Evolutionary conservation across 768 basidiomycete genomes (phyloP).

Genomic region (Macrolepiota fuliginosa): DNA sequence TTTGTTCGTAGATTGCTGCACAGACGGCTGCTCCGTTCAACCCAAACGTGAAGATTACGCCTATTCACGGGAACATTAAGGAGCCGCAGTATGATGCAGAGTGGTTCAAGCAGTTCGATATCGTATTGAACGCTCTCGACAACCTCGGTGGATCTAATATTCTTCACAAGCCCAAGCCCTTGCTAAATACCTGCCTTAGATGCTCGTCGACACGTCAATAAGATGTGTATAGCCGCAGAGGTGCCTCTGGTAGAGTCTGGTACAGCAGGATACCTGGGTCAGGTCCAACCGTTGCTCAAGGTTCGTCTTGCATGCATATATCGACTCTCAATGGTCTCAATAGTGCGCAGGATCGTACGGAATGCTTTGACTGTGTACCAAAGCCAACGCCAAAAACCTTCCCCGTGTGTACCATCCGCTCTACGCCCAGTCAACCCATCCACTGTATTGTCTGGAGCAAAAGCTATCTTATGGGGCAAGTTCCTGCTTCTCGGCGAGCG

Average conservation of each 20-base stretch:
- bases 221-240: constrained; percentile 92
- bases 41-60: constrained; percentile 81
- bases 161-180: neutral
- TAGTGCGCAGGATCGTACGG: constrained; percentile 66
- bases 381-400: constrained; percentile 94
- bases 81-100: constrained; percentile 84
- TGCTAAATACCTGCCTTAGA: constrained; percentile 43
- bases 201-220: constrained; percentile 93
- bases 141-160: constrained; percentile 73
- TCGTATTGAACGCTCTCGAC: constrained; percentile 94
- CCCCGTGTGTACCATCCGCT: constrained; percentile 96
- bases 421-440: constrained; percentile 94
- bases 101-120: constrained; percentile 89
- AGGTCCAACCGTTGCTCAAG: constrained; percentile 92
- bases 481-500: constrained; percentile 9
- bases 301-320: constrained; percentile 32
- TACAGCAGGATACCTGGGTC: constrained; percentile 95
- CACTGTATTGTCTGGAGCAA: constrained; percentile 99
- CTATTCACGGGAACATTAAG: constrained; percentile 95
- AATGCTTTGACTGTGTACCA: constrained; percentile 95
- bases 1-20: constrained; percentile 62
- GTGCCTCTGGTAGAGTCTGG: constrained; percentile 95
- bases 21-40: constrained; percentile 84
- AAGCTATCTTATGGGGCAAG: constrained; percentile 90
- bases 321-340: neutral